A percentile compares a stretch with the other conserved stretches of the same genome.
Evolutionary conservation across 1,139 yeast species (phyloP).

Genomic region (Yueomyces sp.): DNA sequence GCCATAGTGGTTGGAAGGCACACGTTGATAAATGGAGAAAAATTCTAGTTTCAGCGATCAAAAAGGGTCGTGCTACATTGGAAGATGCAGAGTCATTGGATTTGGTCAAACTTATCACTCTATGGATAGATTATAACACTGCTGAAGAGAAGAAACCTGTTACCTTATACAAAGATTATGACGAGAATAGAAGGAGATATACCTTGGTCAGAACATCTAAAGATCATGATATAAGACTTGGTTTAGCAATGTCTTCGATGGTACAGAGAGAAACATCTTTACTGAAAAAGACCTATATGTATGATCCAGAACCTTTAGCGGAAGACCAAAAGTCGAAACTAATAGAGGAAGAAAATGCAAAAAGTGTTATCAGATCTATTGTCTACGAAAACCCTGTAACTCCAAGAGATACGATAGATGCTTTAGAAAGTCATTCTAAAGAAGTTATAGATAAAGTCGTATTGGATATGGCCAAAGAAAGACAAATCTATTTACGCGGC

Average conservation of each 20-base stretch:
- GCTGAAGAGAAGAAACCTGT: constrained; percentile 8
- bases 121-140: constrained; percentile 19
- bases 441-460: constrained; percentile 21
- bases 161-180: constrained; percentile 14
- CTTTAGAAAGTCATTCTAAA: constrained; percentile 11
- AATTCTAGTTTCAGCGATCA: constrained; percentile 18
- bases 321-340: background rate
- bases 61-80: constrained; percentile 17
- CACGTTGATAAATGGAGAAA: constrained; percentile 22
- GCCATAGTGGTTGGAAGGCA: constrained; percentile 23
- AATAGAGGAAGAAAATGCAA: constrained; percentile 12
- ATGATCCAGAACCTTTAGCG: background rate
- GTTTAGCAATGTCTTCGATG: constrained; percentile 24
- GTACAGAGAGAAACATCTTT: constrained; percentile 21
- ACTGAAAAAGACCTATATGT: constrained; percentile 15
- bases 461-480: constrained; percentile 24
- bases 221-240: constrained; percentile 5
- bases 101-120: constrained; percentile 12
- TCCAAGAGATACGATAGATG: constrained; percentile 13
- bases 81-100: constrained; percentile 21
- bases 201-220: constrained; percentile 12
- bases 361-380: constrained; percentile 19
- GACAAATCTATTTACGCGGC: constrained; percentile 18
- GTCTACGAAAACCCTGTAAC: constrained; percentile 15
- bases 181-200: constrained; percentile 15